These are phyloP conservation scores for Gossypioides kirkii DNA, from an alignment of 345 rosid species.

Conservation along the genomic window DNA sequence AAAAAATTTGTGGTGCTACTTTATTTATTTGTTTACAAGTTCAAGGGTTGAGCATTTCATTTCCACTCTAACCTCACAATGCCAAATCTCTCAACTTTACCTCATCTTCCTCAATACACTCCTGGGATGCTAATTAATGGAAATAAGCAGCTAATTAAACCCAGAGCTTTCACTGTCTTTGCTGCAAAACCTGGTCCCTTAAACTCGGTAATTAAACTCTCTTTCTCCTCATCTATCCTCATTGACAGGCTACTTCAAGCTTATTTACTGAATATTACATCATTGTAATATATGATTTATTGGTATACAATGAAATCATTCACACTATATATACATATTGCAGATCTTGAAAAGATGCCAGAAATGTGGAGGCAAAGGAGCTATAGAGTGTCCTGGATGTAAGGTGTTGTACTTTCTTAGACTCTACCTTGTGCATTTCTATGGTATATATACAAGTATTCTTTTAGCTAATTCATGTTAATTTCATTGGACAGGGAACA, in stretches of 20 bases:
- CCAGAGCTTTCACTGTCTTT: constrained; percentile 20
- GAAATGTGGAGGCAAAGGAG: constrained; percentile 65
- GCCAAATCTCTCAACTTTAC: not conserved
- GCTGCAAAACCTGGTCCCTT: constrained; percentile 48
- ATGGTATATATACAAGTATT: no score
- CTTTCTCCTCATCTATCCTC: not conserved
- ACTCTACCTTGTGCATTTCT: no score
- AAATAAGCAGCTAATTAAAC: constrained; percentile 2
- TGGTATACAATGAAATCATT: not conserved
- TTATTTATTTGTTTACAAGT: not conserved
- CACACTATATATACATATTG: not conserved
- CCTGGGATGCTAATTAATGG: not conserved
- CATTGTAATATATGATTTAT: not conserved
- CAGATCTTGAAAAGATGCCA: constrained; percentile 55
- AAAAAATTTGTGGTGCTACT: not conserved
- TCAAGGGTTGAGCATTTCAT: not conserved
- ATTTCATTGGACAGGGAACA: constrained; percentile 42
- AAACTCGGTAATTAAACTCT: constrained; percentile 39
- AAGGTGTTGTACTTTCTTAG: constrained; percentile 38
- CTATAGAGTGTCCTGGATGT: constrained; percentile 75
- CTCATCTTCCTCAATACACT: constrained; percentile 5
- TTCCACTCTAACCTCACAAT: not conserved
- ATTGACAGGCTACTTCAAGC: not conserved
- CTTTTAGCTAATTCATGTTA: not conserved
- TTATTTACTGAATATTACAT: not conserved